Base-by-base conservation (phyloP, 2,329 filamentous ascomycete genomes). In the Didymella keratinophila region DNA sequence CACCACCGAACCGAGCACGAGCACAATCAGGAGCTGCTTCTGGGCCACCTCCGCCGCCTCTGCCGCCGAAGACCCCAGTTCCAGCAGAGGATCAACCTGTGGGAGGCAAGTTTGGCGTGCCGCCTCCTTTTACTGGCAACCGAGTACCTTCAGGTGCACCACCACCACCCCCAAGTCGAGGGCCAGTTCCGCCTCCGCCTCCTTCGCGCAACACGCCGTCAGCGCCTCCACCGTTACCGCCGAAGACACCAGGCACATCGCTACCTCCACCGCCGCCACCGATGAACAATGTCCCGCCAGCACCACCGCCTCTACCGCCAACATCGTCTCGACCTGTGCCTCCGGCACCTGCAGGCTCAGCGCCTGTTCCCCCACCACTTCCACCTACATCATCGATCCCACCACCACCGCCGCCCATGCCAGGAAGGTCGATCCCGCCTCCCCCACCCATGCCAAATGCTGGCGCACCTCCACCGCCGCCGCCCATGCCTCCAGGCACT, bases 71-170 rank as follows among this genome's bases (percentile, higher is more conserved):
- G 69, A 79, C 79, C 43, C 81, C 81, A 1, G 79, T 92, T 50
- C 89, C 92, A 39, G 90, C 93, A 25, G 80, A 81, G 14, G 67
- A 73, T 12, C 83, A 86, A 54, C 81, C 83, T 45, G 76, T 81
- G 20, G 78, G 78, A 34, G 82, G 85, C 52, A 89, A 82, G 65
- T 93, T 92, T 70, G 86, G 85, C 32, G 91, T 96, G 6, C 92
- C 93, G 54, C 93, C 93, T 7, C 87, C 91, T 2, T 96, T 96
- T 70, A 72, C 84, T 47, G 89, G 90, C 44, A 86, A 89, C 62
- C 80, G 86, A 28, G 67, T 78, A 30, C 80, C 84, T 3, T 83
- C 83, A 42, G 82, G 82, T n/a, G 89, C 91, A 37, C 91, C 91
- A n/a, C 88, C 90, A 48, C 89, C 91, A 23, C 90, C 91, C 23